These are phyloP conservation scores for Neurospora tetraspora DNA, from an alignment of 495 filamentous ascomycete genomes.

Conservation along the genomic window DNA sequence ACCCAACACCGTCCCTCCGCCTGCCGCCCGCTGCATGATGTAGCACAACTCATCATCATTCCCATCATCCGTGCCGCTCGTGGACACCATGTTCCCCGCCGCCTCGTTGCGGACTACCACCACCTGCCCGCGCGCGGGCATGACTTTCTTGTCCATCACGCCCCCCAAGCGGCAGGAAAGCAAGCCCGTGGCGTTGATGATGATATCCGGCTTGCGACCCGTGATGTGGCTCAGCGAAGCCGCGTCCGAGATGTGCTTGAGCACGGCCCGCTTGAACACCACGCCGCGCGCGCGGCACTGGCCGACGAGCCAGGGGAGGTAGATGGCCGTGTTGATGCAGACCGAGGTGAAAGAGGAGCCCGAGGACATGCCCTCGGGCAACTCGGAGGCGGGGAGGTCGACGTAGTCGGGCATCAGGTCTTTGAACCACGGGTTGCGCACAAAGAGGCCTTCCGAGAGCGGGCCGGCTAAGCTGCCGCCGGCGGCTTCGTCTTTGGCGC, in stretches of 20 bases:
- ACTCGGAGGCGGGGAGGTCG: conserved; percentile 41
- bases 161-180: conserved; percentile 66
- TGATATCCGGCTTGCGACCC: conserved; percentile 52
- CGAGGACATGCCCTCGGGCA: conserved; percentile 53
- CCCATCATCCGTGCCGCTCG: conserved; percentile 73
- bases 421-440: conserved; percentile 72
- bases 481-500: conserved; percentile 25
- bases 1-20: conserved; percentile 68
- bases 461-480: conserved; percentile 8
- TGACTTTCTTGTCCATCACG: conserved; percentile 64
- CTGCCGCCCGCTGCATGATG: conserved; percentile 82
- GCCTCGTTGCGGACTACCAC: conserved; percentile 81
- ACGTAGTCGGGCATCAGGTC: conserved; percentile 63
- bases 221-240: conserved; percentile 47
- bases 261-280: conserved; percentile 44
- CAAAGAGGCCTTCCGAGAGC: conserved; percentile 50
- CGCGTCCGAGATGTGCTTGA: conserved; percentile 68
- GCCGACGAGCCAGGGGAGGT: conserved; percentile 72
- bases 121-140: conserved; percentile 77
- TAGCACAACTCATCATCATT: conserved; percentile 66
- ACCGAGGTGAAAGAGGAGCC: conserved; percentile 69
- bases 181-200: conserved; percentile 85
- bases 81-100: conserved; percentile 55
- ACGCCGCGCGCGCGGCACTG: conserved; percentile 66
- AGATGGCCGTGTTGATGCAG: conserved; percentile 84